Conservation (phyloP, 306 rosid species). For the Potentilla sterilis region DNA sequence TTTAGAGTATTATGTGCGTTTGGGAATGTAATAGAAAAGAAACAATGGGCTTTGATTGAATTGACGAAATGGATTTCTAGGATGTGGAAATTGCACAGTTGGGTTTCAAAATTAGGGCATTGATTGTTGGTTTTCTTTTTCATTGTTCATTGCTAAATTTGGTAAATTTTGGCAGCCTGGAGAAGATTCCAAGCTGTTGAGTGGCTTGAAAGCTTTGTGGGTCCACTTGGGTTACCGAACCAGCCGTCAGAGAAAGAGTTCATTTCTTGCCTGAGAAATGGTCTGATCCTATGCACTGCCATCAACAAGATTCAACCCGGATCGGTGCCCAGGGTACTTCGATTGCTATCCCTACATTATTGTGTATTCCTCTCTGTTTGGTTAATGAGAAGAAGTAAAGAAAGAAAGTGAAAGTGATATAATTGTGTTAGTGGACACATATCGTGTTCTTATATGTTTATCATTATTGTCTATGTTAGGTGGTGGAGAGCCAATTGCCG, state of each 20-base stretch:
- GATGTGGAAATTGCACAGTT: neutral
- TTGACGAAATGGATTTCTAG: conserved; percentile 12
- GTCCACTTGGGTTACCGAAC: conserved; percentile 63
- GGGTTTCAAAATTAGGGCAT: too few relatives aligned
- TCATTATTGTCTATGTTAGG: conserved; percentile 40
- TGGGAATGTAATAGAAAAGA: neutral
- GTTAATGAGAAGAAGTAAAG: neutral
- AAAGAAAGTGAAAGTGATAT: neutral
- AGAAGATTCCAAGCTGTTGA: conserved; percentile 81
- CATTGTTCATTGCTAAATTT: conserved; percentile 4
- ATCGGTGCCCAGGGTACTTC: conserved; percentile 72
- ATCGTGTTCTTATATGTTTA: neutral
- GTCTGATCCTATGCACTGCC: conserved; percentile 73
- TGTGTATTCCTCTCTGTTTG: neutral
- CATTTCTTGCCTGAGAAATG: conserved; percentile 90
- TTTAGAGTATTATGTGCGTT: neutral
- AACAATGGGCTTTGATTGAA: neutral
- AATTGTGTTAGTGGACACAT: neutral
- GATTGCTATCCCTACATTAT: neutral
- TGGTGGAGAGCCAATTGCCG: conserved; percentile 69
- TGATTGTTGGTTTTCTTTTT: neutral
- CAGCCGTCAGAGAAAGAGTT: conserved; percentile 81
- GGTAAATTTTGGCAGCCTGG: conserved; percentile 53
- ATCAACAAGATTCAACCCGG: conserved; percentile 92
- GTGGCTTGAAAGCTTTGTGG: conserved; percentile 81